Evolutionary conservation across 176 grass and related monocot genomes (phyloP), one percentile per base, ranked within the genome.

Genomic region (Carex littledalei): DNA sequence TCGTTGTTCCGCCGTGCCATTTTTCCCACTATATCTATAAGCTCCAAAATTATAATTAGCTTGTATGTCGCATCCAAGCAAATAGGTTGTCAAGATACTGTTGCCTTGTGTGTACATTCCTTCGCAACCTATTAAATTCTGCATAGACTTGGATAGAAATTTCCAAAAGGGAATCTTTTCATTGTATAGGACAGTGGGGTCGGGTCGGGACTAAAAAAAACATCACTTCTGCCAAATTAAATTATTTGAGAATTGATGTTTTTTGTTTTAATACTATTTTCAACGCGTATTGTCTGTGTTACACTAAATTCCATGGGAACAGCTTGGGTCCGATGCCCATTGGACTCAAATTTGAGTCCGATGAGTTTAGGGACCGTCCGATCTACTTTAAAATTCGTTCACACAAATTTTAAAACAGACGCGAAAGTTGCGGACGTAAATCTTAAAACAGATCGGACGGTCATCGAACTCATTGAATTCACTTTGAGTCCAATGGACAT

Each of bases 141-240:
- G 14, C 52, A 78, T 16, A 78, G 26, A 57, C 50, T 57, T 78
- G 2, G 14, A 63, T 18, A 76, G 20, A 76, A 56, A 78, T 32
- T 32, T 78, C 24, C 74, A 78, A 57, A 56, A 35, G 5, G 50
- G 74, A 35, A 78, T 78, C 74, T 78, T 78, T 56, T 78, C 74
- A 57, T 78, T 78, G 50, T 78, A 56, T 57, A 31, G 74, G 31
- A 78, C 74, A 56, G 50, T 78, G 74, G 50, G 24, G 22, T 78
- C 21, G 50, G 24, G 22, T 78, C 21, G 41, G 47, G 24, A 11
- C 6, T 52, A 56, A 24, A 56, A 78, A 55, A 50, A 29, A 29
- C 45, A 6, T 54, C 15, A 22, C 47, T 55, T 78, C 24, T 78
- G 50, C 74, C 24, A 55, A 54, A 47, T 47, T 47, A 6, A 47